phyloP scores from a whole-genome alignment of 306 rosid genomes.

The Prunus padus region DNA sequence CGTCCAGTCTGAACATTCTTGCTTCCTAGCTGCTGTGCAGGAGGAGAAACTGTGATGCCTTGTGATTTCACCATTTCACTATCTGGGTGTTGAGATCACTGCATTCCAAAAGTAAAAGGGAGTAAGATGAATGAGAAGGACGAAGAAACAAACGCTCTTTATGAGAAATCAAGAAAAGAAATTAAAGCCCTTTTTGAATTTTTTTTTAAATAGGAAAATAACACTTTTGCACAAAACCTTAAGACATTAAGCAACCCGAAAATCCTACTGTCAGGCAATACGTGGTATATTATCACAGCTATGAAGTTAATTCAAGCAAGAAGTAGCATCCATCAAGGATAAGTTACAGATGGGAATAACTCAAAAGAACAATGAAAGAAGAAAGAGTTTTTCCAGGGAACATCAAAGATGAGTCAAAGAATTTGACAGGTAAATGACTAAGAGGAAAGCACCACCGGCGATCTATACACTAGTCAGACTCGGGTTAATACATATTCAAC shows the following conservation, averaged over 20 bases:
- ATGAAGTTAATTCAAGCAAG: neutral
- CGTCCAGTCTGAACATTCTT: constrained; percentile 51
- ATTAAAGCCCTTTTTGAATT: neutral
- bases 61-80: constrained; percentile 51
- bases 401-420: neutral
- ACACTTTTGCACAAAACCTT: neutral
- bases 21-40: constrained; percentile 51
- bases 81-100: constrained; percentile 40
- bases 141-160: neutral
- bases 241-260: neutral
- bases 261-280: neutral
- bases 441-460: neutral
- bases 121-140: constrained; percentile 7
- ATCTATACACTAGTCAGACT: neutral
- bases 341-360: neutral
- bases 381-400: neutral
- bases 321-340: neutral
- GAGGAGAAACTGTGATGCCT: constrained; percentile 36
- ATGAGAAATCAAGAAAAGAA: neutral
- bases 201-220: no score
- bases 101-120: constrained; percentile 21
- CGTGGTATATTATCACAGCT: neutral
- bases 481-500: neutral
- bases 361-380: neutral
- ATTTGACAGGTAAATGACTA: neutral